A percentile compares a stretch with the other conserved stretches of the same genome.
phyloP scores from a whole-genome alignment of 371 early-diverging fungal species.

The Mucor saturninus region DNA sequence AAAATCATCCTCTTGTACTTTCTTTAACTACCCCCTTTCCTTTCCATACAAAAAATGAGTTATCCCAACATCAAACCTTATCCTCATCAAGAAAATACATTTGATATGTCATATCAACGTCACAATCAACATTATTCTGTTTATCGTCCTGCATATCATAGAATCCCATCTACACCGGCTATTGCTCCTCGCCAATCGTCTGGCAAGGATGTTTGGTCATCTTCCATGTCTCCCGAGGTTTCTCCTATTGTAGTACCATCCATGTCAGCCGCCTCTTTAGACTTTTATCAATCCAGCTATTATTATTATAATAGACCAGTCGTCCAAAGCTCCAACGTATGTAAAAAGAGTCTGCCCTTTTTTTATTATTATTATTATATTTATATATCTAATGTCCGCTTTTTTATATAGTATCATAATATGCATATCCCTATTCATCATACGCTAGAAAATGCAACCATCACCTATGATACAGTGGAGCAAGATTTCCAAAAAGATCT shows the following conservation, averaged over 20 bases:
- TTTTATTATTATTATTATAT: neutral
- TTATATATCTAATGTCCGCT: neutral
- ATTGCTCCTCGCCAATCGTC: slow-evolving; percentile 7
- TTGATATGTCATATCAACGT: slow-evolving; percentile 9
- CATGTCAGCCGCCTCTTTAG: slow-evolving; percentile 24
- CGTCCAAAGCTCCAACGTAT: slow-evolving; percentile 1
- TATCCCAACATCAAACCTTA: slow-evolving; percentile 34
- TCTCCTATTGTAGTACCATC: slow-evolving; percentile 38
- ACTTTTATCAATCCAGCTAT: slow-evolving; percentile 1
- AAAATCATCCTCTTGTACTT: neutral
- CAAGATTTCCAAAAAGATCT: slow-evolving; percentile 40
- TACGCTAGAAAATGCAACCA: slow-evolving; percentile 56
- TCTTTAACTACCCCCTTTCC: slow-evolving; percentile 6
- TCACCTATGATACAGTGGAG: slow-evolving; percentile 45
- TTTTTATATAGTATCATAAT: slow-evolving; percentile 14
- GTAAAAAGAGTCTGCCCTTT: neutral
- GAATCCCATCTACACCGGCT: slow-evolving; percentile 28
- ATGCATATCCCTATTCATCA: slow-evolving; percentile 45
- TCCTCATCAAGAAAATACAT: slow-evolving; percentile 24
- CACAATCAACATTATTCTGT: slow-evolving; percentile 19
- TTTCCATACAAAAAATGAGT: slow-evolving; percentile 17
- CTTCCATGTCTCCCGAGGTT: slow-evolving; percentile 20
- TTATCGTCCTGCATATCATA: slow-evolving; percentile 39
- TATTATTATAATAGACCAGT: slow-evolving; percentile 9
- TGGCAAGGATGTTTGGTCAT: slow-evolving; percentile 12